These are phyloP conservation scores for Filobasidium floriforme DNA, from an alignment of 768 basidiomycete genomes.

Conservation along the genomic window DNA sequence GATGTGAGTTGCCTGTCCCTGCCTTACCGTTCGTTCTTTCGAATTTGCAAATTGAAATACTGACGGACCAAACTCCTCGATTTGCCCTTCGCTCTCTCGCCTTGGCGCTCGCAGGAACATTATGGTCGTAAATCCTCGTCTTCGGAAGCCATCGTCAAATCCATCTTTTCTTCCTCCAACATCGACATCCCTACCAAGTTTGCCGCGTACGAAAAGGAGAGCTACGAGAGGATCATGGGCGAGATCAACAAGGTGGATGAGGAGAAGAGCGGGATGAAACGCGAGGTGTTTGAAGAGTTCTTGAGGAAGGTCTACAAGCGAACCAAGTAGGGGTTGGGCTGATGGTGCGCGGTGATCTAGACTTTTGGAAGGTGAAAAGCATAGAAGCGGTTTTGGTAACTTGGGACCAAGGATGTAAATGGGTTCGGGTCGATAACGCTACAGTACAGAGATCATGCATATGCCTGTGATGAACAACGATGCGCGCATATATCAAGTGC, in stretches of 20 bases:
- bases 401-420: no score
- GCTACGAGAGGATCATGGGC: constrained; percentile 58
- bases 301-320: constrained; percentile 74
- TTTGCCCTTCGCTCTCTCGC: background rate
- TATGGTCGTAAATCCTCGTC: constrained; percentile 58
- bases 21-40: no score
- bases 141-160: constrained; percentile 59
- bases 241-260: constrained; percentile 71
- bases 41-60: no score
- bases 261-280: constrained; percentile 50
- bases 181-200: constrained; percentile 59
- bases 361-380: background rate
- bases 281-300: constrained; percentile 74
- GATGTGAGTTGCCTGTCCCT: constrained; percentile 43
- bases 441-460: no score
- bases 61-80: background rate
- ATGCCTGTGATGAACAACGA: no score
- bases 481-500: no score
- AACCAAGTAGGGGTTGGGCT: constrained; percentile 46
- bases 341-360: background rate
- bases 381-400: no score
- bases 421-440: no score
- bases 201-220: constrained; percentile 66
- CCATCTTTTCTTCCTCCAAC: constrained; percentile 63
- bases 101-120: constrained; percentile 59